Base-by-base conservation (phyloP, 345 rosid species). In the Rhizophora mangle region DNA sequence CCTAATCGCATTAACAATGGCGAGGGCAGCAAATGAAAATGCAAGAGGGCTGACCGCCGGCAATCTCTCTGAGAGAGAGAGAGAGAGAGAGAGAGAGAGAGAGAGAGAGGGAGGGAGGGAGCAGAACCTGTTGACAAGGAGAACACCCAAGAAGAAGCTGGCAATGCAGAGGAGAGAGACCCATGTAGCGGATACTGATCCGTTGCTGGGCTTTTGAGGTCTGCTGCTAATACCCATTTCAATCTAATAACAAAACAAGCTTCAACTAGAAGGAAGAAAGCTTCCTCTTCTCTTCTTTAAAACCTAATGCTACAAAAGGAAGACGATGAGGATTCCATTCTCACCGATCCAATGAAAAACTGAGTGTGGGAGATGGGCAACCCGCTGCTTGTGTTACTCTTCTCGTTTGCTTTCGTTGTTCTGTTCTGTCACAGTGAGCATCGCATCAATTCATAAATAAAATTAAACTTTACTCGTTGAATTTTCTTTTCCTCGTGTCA, bases 91-190 rank as follows among this genome's bases (percentile, higher is more conserved):
- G 43, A 57, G 19, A 59, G 59, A 57, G 69, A 71, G 68, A 63
- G 71, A 63, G 22, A 21, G 22, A 64, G 64, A 66, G 55, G 67
- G 60, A 62, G 19, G 55, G 67, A 56, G 62, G 19, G 21, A 62
- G 15, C 53, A 59, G 47, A 59, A 84, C 96, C 96, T 89, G 88
- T 89, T 82, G 62, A 87, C 84, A 71, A 89, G 81, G 79, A 87
- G 79, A 78, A 81, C 82, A 27, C 92, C 92, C 71, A 85, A 74
- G 83, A 87, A 76, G 82, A 89, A 89, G 79, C 92, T 89, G 67
- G 85, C 87, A 81, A 82, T 81, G 89, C 92, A 89, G 76, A 84
- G 84, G 67, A 83, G 51, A 52, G 83, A 75, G 55, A 85, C 90
- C 92, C 90, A 85, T 80, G 82, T 79, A 72, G 90, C 84, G 61